A percentile compares a stretch with the other conserved stretches of the same genome.
Evolutionary conservation across 345 rosid species (phyloP).

Genomic region (Streptanthus diversifolius): DNA sequence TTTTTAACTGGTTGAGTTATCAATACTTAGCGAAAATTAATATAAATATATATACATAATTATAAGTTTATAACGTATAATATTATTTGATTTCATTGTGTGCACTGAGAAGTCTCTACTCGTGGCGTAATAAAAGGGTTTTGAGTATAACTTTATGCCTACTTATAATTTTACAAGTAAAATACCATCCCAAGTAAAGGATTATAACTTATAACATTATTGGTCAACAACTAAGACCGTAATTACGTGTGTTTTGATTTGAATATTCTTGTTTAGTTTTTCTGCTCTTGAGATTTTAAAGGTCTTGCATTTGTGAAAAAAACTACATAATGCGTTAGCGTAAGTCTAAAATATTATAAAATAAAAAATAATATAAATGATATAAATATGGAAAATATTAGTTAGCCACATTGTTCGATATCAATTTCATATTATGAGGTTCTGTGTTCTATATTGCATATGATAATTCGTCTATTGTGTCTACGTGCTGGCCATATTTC

Average conservation of each 20-base stretch:
- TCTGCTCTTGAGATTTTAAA: conserved; percentile 4
- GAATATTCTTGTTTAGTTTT: conserved; percentile 5
- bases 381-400: not conserved
- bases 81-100: not conserved
- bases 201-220: not conserved
- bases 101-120: not conserved
- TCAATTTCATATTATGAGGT: conserved; percentile 13
- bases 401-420: not conserved
- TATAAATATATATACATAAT: not conserved
- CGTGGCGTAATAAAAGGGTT: conserved; percentile 1
- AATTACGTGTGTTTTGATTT: conserved; percentile 20
- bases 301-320: conserved; percentile 10
- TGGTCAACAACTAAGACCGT: conserved; percentile 27
- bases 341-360: not conserved
- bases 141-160: not conserved
- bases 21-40: not conserved
- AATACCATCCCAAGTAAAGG: conserved; percentile 20
- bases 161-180: conserved; percentile 23
- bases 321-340: not conserved
- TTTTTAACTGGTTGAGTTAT: not conserved
- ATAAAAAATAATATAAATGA: not conserved
- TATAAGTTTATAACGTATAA: not conserved
- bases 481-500: conserved; percentile 5
- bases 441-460: too few species aligned
- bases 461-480: conserved; percentile 4